These are phyloP conservation scores for Corymbia maculata DNA, from an alignment of 345 rosid species.

Conservation along the genomic window DNA sequence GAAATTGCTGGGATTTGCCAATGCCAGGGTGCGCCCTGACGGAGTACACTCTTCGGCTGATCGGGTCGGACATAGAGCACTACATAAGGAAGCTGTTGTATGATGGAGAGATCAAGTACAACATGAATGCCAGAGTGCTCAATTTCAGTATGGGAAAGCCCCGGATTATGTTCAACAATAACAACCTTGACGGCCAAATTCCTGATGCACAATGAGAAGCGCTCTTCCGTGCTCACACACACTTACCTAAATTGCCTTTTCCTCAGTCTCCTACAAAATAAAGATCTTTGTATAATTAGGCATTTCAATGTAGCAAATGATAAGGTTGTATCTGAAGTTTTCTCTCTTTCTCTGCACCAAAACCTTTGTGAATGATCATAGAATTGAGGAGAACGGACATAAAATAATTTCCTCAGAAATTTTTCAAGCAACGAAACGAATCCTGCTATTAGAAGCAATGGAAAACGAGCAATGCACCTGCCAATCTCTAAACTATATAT, in stretches of 20 bases:
- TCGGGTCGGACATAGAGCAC: conserved; percentile 89
- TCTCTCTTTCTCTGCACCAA: background rate
- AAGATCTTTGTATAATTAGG: background rate
- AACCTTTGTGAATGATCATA: background rate
- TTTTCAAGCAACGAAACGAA: background rate
- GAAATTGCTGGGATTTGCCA: background rate
- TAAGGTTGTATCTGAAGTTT: background rate
- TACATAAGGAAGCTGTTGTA: conserved; percentile 81
- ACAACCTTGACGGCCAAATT: background rate
- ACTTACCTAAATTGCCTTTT: background rate
- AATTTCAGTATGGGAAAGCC: conserved; percentile 96
- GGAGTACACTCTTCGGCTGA: conserved; percentile 76
- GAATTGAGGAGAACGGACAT: background rate
- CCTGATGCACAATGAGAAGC: background rate
- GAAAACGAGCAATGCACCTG: background rate
- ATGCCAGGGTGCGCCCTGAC: conserved; percentile 87
- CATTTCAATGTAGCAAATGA: background rate
- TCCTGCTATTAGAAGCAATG: background rate
- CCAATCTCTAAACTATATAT: background rate
- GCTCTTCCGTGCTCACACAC: accelerated
- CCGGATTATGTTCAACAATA: conserved; percentile 39
- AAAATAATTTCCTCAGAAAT: background rate
- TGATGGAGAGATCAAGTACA: conserved; percentile 85
- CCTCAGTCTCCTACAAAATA: background rate
- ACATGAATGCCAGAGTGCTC: conserved; percentile 67